Percentiles rank a stretch among this genome's conserved stretches.
Conservation (phyloP, 2,329 filamentous ascomycete species). For the Arthrobotrys megalospora region DNA sequence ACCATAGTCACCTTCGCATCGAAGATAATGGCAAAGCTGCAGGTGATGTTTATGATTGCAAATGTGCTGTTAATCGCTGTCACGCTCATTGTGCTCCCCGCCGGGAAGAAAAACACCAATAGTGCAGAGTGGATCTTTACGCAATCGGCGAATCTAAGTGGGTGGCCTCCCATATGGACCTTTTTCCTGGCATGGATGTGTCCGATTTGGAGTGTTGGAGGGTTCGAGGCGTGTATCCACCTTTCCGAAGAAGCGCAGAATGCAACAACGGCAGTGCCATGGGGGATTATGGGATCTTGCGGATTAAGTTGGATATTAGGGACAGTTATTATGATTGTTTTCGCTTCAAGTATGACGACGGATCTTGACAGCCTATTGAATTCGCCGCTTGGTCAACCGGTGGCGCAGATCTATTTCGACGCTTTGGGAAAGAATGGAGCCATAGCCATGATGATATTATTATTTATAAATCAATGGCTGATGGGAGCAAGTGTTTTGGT, state of each 20-base stretch:
- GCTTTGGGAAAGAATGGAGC: conserved; percentile 75
- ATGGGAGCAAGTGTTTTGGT: conserved; percentile 75
- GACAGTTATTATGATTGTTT: conserved; percentile 73
- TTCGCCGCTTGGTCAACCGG: conserved; percentile 74
- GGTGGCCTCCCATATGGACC: conserved; percentile 73
- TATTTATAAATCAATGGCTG: conserved; percentile 76
- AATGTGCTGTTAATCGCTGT: conserved; percentile 74
- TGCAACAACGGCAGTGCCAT: conserved; percentile 74
- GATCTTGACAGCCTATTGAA: conserved; percentile 71
- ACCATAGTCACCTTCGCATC: conserved; percentile 72
- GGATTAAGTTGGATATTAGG: conserved; percentile 74
- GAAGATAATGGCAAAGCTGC: conserved; percentile 74
- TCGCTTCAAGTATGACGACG: conserved; percentile 73
- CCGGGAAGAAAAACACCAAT: conserved; percentile 69
- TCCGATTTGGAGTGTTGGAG: conserved; percentile 75
- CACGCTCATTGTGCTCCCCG: conserved; percentile 73
- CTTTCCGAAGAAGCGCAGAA: conserved; percentile 76
- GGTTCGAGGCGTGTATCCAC: conserved; percentile 72
- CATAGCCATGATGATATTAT: conserved; percentile 73
- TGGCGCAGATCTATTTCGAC: conserved; percentile 75
- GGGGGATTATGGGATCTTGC: conserved; percentile 74
- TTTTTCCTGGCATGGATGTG: conserved; percentile 76
- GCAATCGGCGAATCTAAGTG: conserved; percentile 73
- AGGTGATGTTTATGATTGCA: conserved; percentile 73
- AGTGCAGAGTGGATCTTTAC: conserved; percentile 72